These are phyloP conservation scores for Cladosporium sp. DNA, from an alignment of 2,329 filamentous ascomycete species.

Conservation along the genomic window DNA sequence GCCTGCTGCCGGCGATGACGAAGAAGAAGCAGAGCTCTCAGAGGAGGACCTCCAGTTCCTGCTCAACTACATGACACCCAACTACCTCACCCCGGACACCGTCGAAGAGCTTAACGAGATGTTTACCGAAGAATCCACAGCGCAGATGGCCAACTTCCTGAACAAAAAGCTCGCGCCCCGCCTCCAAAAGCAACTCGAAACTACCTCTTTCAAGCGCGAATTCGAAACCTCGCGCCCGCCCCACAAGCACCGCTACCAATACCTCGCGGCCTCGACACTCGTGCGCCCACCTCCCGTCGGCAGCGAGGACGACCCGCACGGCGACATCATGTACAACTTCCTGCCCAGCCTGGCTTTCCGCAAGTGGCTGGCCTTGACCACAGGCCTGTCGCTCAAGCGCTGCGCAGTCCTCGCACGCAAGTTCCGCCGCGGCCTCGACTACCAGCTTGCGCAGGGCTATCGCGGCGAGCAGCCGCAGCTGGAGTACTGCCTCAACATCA, in stretches of 20 bases:
- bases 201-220: constrained; percentile 35
- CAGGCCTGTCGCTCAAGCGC: constrained; percentile 65
- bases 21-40: constrained; percentile 53
- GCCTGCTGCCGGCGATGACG: constrained; percentile 50
- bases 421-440: constrained; percentile 82
- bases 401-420: constrained; percentile 75
- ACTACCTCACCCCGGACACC: constrained; percentile 87
- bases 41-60: constrained; percentile 82
- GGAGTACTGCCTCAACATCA: constrained; percentile 82
- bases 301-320: constrained; percentile 49
- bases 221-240: constrained; percentile 63
- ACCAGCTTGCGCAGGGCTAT: constrained; percentile 85
- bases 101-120: constrained; percentile 73
- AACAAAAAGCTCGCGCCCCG: constrained; percentile 68
- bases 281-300: constrained; percentile 35
- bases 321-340: constrained; percentile 73
- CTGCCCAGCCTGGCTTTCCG: constrained; percentile 81
- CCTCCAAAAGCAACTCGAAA: constrained; percentile 65
- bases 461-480: constrained; percentile 65
- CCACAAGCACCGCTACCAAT: constrained; percentile 91
- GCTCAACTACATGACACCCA: constrained; percentile 81
- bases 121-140: constrained; percentile 76
- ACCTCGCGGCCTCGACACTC: constrained; percentile 41
- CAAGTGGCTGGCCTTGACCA: constrained; percentile 82
- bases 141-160: constrained; percentile 74